Evolutionary conservation across 805 yeast genomes (phyloP), one percentile per base, ranked within the genome.

Genomic region (Candida koratica): DNA sequence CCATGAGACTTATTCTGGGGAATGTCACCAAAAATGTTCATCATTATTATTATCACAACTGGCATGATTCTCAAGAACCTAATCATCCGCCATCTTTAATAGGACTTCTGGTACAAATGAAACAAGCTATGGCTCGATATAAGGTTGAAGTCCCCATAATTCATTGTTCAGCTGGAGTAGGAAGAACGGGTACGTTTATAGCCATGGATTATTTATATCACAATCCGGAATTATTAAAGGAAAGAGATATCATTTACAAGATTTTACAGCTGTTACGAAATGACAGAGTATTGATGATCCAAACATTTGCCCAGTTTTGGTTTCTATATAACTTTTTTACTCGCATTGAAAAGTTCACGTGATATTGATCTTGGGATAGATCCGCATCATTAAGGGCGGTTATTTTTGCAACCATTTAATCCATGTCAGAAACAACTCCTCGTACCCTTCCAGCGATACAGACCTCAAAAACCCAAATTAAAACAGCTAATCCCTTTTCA

Each of bases 101-200:
- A 8, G 16, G 54, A 36, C 29, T 54, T 36, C 52, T 58, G 17
- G 43, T 47, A 19, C 52, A 49, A 22, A 42, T 60, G 7, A 36
- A 38, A 20, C 39, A 25, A 27, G 4, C 48, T 3, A 37, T 39
- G 25, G 12, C 31, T 4, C 17, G 23, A 7, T 4, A 15, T 6
- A 28, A 40, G 3, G 34, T 39, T 1, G 13, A 41, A 5, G 16
- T 23, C 2, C 67, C 67, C 11, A 53, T 55, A 11, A 43, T 58
- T 10, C 74, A 69, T 43, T 69, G 75, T 36, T 68, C 74, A 5
- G 75, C 75, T 5, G 75, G 75, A 0, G 73, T 69, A 1, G 75
- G 75, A 3, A 48, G 75, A 41, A 64, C 73, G 1, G 70, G 69
- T 2, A 61, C 69, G 0, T 59, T 61, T 36, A 61, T 60, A 25